Conservation (phyloP, 1,284 basidiomycete genomes). For the Vanrija pseudolonga region DNA sequence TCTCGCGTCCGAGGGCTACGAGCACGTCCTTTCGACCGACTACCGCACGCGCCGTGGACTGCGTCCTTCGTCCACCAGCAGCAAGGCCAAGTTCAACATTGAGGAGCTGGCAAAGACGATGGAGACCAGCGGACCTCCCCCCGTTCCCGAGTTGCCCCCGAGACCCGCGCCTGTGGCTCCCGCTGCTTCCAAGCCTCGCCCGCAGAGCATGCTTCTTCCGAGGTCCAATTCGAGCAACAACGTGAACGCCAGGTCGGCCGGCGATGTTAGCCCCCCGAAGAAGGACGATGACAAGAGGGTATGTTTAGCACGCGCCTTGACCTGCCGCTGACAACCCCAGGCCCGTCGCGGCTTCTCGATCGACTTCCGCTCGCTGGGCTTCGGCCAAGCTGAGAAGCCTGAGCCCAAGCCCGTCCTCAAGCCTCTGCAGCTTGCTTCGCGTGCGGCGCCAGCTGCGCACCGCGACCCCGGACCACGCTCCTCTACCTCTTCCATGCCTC, state of each 20-base stretch:
- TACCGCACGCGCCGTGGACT: slow-evolving; percentile 55
- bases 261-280: neutral
- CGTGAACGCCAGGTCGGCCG: neutral
- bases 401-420: slow-evolving; percentile 26
- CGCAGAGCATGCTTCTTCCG: slow-evolving; percentile 9
- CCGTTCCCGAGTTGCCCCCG: neutral
- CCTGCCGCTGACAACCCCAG: slow-evolving; percentile 10
- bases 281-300: slow-evolving; percentile 26
- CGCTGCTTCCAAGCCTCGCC: neutral
- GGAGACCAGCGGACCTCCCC: slow-evolving; percentile 7
- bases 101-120: slow-evolving; percentile 9
- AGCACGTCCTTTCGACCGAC: slow-evolving; percentile 84
- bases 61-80: neutral
- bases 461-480: neutral
- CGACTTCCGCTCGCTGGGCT: slow-evolving; percentile 45
- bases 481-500: neutral
- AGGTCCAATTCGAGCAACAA: too few relatives aligned
- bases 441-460: slow-evolving; percentile 7
- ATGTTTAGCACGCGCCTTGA: too few relatives aligned
- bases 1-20: slow-evolving; percentile 87
- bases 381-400: slow-evolving; percentile 24
- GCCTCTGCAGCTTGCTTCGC: slow-evolving; percentile 28
- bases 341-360: slow-evolving; percentile 44
- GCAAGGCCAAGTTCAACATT: slow-evolving; percentile 3
- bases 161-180: neutral